Percentiles rank a stretch among this genome's conserved stretches.
Evolutionary conservation across 139 green algal genomes (phyloP).

Genomic region (Chlamydomonas sp.): DNA sequence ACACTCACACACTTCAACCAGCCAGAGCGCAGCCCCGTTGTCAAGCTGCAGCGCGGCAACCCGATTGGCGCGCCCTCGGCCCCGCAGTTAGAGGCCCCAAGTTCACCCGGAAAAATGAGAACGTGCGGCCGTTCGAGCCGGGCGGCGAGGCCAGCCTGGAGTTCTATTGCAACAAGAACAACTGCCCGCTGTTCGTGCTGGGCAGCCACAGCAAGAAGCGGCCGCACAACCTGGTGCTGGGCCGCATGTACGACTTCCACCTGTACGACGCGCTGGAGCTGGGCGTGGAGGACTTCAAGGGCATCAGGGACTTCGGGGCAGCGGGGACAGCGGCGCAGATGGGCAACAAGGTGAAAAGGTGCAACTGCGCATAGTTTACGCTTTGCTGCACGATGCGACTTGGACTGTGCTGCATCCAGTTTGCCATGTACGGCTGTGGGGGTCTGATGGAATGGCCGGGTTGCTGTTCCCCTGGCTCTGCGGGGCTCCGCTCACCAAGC

Average conservation of each 20-base stretch:
- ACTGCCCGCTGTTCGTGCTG: constrained; percentile 86
- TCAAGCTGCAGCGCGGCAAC: no score
- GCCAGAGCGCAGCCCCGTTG: no score
- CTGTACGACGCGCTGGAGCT: constrained; percentile 92
- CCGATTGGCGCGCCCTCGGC: no score
- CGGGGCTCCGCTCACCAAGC: no score
- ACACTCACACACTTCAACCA: no score
- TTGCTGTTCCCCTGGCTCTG: no score
- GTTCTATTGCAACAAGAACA: constrained; percentile 69
- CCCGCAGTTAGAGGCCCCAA: constrained; percentile 73
- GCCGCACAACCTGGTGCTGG: constrained; percentile 94
- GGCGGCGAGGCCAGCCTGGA: constrained; percentile 85
- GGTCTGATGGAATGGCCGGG: background rate
- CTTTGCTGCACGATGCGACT: no score
- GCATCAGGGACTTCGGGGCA: constrained; percentile 56
- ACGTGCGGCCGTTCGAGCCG: constrained; percentile 89
- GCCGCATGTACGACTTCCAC: constrained; percentile 89
- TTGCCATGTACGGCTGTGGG: no score
- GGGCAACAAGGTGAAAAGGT: constrained; percentile 53
- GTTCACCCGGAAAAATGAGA: constrained; percentile 85
- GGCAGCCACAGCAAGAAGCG: constrained; percentile 95
- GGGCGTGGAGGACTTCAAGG: constrained; percentile 67
- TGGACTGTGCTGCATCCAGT: no score
- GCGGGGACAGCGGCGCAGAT: constrained; percentile 43
- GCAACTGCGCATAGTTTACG: no score